Base-by-base conservation (phyloP, 1,284 basidiomycete species). In the Rhodofomes roseus region DNA sequence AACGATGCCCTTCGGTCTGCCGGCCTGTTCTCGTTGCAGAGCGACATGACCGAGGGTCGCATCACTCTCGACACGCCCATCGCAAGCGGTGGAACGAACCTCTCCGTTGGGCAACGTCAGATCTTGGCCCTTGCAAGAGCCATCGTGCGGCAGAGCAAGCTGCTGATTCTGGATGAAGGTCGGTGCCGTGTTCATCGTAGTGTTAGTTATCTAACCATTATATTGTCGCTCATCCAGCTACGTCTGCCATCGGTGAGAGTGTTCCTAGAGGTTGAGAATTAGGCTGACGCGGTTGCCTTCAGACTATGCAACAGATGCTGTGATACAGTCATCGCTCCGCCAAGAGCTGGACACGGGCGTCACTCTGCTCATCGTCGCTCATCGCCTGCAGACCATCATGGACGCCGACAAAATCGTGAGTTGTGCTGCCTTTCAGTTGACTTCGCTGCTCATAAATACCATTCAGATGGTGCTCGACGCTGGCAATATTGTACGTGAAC, bases 351-450 rank as follows among this genome's bases (percentile, higher is more conserved):
- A 71, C 12, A 70, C 75, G 2, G 83, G 81, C 60, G 80, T 81
- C 5, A 88, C 85, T 0, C 68, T 89, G 4, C 78, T 89, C 44
- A 87, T 84, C 20, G 75, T 89, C 37, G 87, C 87, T 2, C 87
- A 89, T 70, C 81, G 87, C 43, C 71, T 89, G 29, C 85, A 87
- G 63, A 89, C 85, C 2, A 84, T 89, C 61, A 86, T 87, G 77
- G 86, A 88, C 62, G 79, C 83, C 0, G 76, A 76, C 64, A 74
- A 72, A 55, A 74, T 74, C 40, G 70, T 70, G 64, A 54, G 76
- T 64, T 34, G 11, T 53, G 2, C n/a, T 20, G 18, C 11, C 5
- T 34, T 20, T 22, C 11, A 9, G 9, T 4, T 16, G 12, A 3
- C 50, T 37, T 18, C 7, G 9, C n/a, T 11, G 11, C 50, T 25